phyloP scores from a whole-genome alignment of 2,329 filamentous ascomycete genomes.

The Tricladium varicosporioides region DNA sequence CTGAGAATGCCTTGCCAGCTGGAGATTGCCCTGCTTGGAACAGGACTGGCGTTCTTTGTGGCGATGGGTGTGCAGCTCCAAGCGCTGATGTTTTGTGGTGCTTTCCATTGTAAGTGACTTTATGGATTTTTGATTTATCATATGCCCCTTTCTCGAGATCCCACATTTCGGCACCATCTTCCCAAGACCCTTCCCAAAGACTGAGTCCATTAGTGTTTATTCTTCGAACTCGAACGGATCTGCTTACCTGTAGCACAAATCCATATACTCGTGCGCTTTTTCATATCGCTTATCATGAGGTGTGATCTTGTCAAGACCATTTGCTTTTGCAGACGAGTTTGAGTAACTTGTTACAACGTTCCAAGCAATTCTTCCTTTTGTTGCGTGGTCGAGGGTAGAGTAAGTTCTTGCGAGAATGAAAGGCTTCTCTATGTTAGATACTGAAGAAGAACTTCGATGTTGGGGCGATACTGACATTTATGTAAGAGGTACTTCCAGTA shows the following conservation, averaged over 20 bases:
- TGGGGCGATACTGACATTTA: slow-evolving; percentile 34
- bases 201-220: slow-evolving; percentile 40
- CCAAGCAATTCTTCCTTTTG: slow-evolving; percentile 48
- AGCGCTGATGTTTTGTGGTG: slow-evolving; percentile 51
- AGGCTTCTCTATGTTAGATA: slow-evolving; percentile 39
- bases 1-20: slow-evolving; percentile 64
- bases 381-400: slow-evolving; percentile 64
- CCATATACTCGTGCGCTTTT: slow-evolving; percentile 49
- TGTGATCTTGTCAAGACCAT: slow-evolving; percentile 51
- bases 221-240: background rate
- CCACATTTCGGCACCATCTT: slow-evolving; percentile 61
- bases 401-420: slow-evolving; percentile 63
- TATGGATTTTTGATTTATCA: slow-evolving; percentile 55
- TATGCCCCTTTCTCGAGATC: slow-evolving; percentile 59
- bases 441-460: background rate
- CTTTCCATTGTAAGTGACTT: slow-evolving; percentile 51
- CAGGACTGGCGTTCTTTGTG: slow-evolving; percentile 65
- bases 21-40: slow-evolving; percentile 67
- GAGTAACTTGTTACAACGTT: slow-evolving; percentile 65
- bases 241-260: slow-evolving; percentile 38
- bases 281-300: slow-evolving; percentile 57
- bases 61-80: slow-evolving; percentile 63
- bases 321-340: slow-evolving; percentile 60
- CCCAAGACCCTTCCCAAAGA: slow-evolving; percentile 65
- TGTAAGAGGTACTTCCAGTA: slow-evolving; percentile 61